phyloP scores from a whole-genome alignment of 1,284 basidiomycete genomes.

The Apiotrichum akiyoshidainum region DNA sequence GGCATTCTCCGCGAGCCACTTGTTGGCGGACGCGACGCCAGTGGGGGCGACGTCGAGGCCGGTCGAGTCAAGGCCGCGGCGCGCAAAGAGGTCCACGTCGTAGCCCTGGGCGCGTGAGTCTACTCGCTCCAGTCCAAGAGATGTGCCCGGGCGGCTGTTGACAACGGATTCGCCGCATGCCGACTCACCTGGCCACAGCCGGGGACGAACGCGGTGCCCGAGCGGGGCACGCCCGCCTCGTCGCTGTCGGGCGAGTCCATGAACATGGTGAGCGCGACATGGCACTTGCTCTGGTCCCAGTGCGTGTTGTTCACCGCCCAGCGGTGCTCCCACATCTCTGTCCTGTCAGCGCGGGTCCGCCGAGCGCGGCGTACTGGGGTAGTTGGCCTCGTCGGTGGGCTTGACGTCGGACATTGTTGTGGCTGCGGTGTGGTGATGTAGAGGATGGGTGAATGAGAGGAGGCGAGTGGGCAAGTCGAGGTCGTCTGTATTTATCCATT shows the following conservation, averaged over 20 bases:
- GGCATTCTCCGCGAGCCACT: constrained; percentile 47
- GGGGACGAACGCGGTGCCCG: constrained; percentile 63
- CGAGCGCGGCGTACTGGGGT: constrained; percentile 10
- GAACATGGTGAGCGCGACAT: constrained; percentile 59
- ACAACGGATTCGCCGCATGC: too few relatives aligned
- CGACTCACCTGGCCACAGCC: constrained; percentile 67
- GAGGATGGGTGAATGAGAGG: background rate
- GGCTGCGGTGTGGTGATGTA: background rate
- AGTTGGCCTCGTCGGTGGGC: constrained; percentile 16
- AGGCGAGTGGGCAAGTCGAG: background rate
- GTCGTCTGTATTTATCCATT: too few relatives aligned
- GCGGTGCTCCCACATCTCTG: constrained; percentile 26
- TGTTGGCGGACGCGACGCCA: constrained; percentile 57
- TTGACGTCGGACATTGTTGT: constrained; percentile 5
- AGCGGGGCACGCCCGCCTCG: constrained; percentile 55
- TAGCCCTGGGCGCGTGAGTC: constrained; percentile 57
- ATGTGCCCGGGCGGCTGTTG: too few relatives aligned
- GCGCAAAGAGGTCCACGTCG: constrained; percentile 60
- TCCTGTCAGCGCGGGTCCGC: background rate
- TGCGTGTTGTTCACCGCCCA: constrained; percentile 53
- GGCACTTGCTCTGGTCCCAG: constrained; percentile 61
- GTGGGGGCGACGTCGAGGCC: constrained; percentile 62
- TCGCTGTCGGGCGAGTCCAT: constrained; percentile 53
- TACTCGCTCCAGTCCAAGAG: too few relatives aligned
- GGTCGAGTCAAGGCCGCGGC: constrained; percentile 55